phyloP scores from a whole-genome alignment of 2,329 filamentous ascomycete species.

The Epichloe aotearoae region DNA sequence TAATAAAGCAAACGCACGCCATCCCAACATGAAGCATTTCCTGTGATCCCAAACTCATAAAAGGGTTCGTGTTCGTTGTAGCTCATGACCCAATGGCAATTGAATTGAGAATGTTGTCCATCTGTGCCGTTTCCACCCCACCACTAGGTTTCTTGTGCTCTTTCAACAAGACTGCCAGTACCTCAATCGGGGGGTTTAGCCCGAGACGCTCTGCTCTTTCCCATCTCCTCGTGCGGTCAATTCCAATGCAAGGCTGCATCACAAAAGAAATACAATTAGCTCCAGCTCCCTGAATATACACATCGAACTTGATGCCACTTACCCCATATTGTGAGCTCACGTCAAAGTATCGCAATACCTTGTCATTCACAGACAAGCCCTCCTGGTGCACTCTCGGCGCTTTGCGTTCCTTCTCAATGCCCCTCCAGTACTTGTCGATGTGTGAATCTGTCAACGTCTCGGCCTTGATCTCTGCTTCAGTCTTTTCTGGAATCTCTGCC shows the following conservation, averaged over 20 bases:
- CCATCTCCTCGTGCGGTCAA: constrained; percentile 73
- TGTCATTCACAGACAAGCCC: constrained; percentile 60
- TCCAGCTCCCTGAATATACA: constrained; percentile 3
- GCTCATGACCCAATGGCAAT: constrained; percentile 26
- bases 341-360: constrained; percentile 84
- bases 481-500: constrained; percentile 26
- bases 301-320: constrained; percentile 28
- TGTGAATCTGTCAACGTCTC: constrained; percentile 52
- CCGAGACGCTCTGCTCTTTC: constrained; percentile 70
- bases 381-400: constrained; percentile 67
- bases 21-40: constrained; percentile 7
- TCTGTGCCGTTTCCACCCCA: constrained; percentile 53
- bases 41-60: constrained; percentile 7
- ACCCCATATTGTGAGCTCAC: constrained; percentile 85
- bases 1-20: background rate
- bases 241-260: constrained; percentile 75
- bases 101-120: constrained; percentile 53
- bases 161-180: constrained; percentile 69
- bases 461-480: constrained; percentile 43
- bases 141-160: constrained; percentile 46
- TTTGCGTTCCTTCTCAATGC: constrained; percentile 54
- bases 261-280: constrained; percentile 2
- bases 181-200: constrained; percentile 79
- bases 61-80: background rate
- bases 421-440: constrained; percentile 65